Conservation (phyloP, 2,329 filamentous ascomycete genomes). For the Pseudogymnoascus sp. region DNA sequence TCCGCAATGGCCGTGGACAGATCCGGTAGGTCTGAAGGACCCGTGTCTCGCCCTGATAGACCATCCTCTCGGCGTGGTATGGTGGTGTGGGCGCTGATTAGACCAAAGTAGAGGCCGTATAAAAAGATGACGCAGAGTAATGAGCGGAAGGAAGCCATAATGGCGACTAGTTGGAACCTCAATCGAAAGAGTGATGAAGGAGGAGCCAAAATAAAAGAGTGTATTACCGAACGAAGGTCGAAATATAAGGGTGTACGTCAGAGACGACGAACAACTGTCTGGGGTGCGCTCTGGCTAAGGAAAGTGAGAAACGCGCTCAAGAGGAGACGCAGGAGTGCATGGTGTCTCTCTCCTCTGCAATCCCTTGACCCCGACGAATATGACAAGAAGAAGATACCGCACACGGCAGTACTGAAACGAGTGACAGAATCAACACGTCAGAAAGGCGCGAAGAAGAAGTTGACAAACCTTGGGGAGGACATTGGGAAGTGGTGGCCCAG, state of each 20-base stretch:
- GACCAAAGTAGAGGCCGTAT: slow-evolving; percentile 5
- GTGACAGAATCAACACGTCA: slow-evolving; percentile 5
- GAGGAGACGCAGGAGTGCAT: slow-evolving; percentile 5
- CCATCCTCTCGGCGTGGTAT: background rate
- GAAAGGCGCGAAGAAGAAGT: slow-evolving; percentile 1
- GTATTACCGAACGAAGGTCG: slow-evolving; percentile 1
- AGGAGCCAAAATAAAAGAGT: slow-evolving; percentile 6
- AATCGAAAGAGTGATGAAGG: slow-evolving; percentile 7
- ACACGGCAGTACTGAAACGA: slow-evolving; percentile 5
- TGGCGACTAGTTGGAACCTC: slow-evolving; percentile 1
- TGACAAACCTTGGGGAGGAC: slow-evolving; percentile 1
- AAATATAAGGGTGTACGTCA: slow-evolving; percentile 1
- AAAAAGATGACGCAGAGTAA: background rate
- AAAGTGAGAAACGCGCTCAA: slow-evolving; percentile 1
- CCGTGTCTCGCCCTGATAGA: slow-evolving; percentile 6
- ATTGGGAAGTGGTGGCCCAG: background rate
- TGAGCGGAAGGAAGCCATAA: slow-evolving; percentile 7
- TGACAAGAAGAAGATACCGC: background rate
- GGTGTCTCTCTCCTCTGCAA: background rate
- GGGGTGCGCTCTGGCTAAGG: background rate
- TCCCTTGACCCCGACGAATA: background rate
- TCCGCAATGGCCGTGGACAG: background rate
- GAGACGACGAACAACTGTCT: background rate
- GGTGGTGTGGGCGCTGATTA: background rate
- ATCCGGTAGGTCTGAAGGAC: slow-evolving; percentile 1